Conservation (phyloP, 805 yeast species). For the Metschnikowia santaceciliae region DNA sequence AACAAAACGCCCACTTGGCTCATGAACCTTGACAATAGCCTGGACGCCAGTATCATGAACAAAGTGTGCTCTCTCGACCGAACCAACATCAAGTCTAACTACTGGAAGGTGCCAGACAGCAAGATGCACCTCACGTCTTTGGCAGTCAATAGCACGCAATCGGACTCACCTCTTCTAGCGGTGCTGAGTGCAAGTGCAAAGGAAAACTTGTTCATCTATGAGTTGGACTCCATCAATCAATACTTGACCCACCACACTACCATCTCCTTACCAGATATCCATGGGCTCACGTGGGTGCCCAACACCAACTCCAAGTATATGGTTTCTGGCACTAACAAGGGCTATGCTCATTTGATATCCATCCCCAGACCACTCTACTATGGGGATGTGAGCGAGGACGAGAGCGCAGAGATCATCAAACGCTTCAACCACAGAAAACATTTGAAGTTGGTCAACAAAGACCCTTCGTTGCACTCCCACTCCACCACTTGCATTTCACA, state of each 20-base stretch:
- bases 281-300: conserved; percentile 52
- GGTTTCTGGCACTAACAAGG: conserved; percentile 74
- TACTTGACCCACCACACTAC: conserved; percentile 55
- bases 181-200: conserved; percentile 45
- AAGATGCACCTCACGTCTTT: conserved; percentile 45
- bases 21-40: conserved; percentile 22
- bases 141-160: conserved; percentile 20
- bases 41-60: conserved; percentile 33
- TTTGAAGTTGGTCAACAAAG: conserved; percentile 33
- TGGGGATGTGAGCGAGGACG: conserved; percentile 22
- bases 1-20: conserved; percentile 26
- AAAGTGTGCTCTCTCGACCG: conserved; percentile 41
- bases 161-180: conserved; percentile 42
- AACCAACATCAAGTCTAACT: conserved; percentile 39
- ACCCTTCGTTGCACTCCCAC: conserved; percentile 19
- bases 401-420: conserved; percentile 69
- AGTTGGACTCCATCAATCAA: conserved; percentile 36
- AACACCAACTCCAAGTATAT: conserved; percentile 34
- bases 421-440: conserved; percentile 77
- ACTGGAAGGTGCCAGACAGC: conserved; percentile 44
- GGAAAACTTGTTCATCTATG: conserved; percentile 51
- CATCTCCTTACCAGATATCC: conserved; percentile 54
- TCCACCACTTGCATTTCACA: conserved; percentile 24
- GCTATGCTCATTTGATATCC: conserved; percentile 66
- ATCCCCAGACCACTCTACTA: conserved; percentile 42